Evolutionary conservation across 129 eudicot species (phyloP).

Genomic region (Tagetes erecta): DNA sequence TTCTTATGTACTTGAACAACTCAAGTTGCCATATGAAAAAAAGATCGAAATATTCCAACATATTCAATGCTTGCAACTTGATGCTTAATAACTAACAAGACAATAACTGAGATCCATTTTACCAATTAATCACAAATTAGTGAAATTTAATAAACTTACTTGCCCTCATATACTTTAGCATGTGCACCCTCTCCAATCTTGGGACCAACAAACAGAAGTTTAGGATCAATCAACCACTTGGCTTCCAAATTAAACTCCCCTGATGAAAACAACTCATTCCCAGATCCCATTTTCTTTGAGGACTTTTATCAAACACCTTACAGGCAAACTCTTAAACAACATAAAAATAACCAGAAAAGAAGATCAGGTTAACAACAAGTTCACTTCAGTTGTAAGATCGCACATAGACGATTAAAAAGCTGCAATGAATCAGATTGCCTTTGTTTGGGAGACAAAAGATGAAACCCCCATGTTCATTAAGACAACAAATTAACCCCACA

Average conservation of each 20-base stretch:
- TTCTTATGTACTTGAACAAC: background rate
- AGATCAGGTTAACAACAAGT: slow-evolving; percentile 6
- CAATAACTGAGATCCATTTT: slow-evolving; percentile 15
- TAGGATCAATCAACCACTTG: slow-evolving; percentile 93
- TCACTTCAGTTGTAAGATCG: slow-evolving; percentile 9
- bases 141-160: slow-evolving; percentile 53
- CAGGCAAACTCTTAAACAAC: slow-evolving; percentile 6
- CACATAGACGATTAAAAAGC: slow-evolving; percentile 25
- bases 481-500: slow-evolving; percentile 34
- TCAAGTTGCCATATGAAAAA: background rate
- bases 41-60: slow-evolving; percentile 9
- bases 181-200: slow-evolving; percentile 98
- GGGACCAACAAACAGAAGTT: slow-evolving; percentile 88
- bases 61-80: slow-evolving; percentile 7
- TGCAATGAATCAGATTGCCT: slow-evolving; percentile 36
- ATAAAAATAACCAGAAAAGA: slow-evolving; percentile 21
- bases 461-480: slow-evolving; percentile 37
- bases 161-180: slow-evolving; percentile 94
- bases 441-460: slow-evolving; percentile 37
- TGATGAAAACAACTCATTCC: slow-evolving; percentile 52
- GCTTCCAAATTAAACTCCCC: slow-evolving; percentile 70
- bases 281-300: slow-evolving; percentile 69
- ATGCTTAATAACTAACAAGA: background rate
- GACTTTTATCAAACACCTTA: slow-evolving; percentile 33
- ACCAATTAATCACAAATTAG: background rate